Evolutionary conservation across 2,329 filamentous ascomycete species (phyloP).

Genomic region (Scopulariopsis brevicaulis): DNA sequence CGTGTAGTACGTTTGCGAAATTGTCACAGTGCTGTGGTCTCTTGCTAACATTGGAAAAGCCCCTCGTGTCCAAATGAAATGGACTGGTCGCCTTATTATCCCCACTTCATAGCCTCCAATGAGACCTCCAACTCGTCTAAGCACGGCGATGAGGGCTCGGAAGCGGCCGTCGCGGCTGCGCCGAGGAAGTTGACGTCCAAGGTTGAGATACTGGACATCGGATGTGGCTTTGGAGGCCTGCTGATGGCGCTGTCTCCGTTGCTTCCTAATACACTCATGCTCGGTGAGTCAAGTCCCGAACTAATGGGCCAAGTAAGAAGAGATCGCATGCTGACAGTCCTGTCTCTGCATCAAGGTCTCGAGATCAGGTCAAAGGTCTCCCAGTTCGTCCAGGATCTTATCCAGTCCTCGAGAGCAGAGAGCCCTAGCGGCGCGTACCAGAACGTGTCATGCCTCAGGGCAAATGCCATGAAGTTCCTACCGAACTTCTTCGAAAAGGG

Average conservation of each 20-base stretch:
- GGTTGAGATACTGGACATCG: constrained; percentile 91
- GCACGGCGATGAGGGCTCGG: constrained; percentile 1
- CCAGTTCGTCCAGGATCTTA: constrained; percentile 80
- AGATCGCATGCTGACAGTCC: background rate
- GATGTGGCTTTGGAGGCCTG: constrained; percentile 90
- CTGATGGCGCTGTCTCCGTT: constrained; percentile 74
- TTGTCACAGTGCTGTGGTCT: background rate
- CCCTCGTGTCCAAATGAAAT: constrained; percentile 70
- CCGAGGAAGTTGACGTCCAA: background rate
- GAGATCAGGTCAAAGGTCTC: constrained; percentile 89
- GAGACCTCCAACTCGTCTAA: background rate
- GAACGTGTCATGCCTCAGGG: constrained; percentile 80
- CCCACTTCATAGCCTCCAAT: constrained; percentile 47
- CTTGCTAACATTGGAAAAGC: constrained; percentile 31
- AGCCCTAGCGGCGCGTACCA: constrained; percentile 50
- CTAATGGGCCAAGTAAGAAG: background rate
- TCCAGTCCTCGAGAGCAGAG: constrained; percentile 67
- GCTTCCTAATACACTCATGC: constrained; percentile 69
- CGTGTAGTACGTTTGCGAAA: constrained; percentile 56
- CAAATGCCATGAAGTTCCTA: constrained; percentile 99
- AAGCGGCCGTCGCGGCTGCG: background rate
- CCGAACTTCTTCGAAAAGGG: constrained; percentile 84
- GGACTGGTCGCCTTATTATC: constrained; percentile 85
- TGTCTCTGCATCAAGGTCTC: constrained; percentile 46
- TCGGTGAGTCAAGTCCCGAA: constrained; percentile 44